Conservation (phyloP, 768 basidiomycete species). For the Phaffia tasmanica region DNA sequence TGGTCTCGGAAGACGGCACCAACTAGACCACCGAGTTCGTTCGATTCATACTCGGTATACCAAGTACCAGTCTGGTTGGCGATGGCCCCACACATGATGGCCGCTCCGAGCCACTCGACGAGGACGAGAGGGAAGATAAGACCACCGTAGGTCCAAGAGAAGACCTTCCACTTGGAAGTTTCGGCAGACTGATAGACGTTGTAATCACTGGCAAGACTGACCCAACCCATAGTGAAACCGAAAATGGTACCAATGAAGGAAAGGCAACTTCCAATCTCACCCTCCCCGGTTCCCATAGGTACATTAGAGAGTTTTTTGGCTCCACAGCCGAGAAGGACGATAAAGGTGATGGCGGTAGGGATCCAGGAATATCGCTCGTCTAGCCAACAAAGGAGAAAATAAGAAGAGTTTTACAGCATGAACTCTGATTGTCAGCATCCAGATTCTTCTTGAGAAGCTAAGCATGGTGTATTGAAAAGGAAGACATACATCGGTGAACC, state of each 20-base stretch:
- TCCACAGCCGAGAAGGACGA: constrained; percentile 36
- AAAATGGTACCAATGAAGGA: constrained; percentile 37
- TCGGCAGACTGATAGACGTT: constrained; percentile 42
- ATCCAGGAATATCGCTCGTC: constrained; percentile 43
- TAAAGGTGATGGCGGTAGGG: constrained; percentile 41
- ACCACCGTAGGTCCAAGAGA: constrained; percentile 41
- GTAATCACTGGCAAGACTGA: constrained; percentile 35
- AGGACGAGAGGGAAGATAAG: constrained; percentile 37
- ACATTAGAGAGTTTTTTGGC: constrained; percentile 33
- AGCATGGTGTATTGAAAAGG: no score
- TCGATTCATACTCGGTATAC: constrained; percentile 35
- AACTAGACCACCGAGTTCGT: constrained; percentile 45
- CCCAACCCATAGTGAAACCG: constrained; percentile 40
- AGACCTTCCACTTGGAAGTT: constrained; percentile 39
- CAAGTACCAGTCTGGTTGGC: constrained; percentile 35
- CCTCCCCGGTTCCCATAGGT: constrained; percentile 34
- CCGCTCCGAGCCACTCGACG: constrained; percentile 45
- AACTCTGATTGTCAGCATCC: no score
- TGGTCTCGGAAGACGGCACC: constrained; percentile 39
- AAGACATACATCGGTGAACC: constrained; percentile 16
- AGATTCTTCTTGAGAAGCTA: no score
- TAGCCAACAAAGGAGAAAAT: not conserved
- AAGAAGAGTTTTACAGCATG: not conserved
- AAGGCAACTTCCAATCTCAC: constrained; percentile 39
- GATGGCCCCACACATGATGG: constrained; percentile 40